Percentiles rank a stretch among this genome's conserved stretches.
phyloP scores from a whole-genome alignment of 768 basidiomycete species.

The Panus rudis region DNA sequence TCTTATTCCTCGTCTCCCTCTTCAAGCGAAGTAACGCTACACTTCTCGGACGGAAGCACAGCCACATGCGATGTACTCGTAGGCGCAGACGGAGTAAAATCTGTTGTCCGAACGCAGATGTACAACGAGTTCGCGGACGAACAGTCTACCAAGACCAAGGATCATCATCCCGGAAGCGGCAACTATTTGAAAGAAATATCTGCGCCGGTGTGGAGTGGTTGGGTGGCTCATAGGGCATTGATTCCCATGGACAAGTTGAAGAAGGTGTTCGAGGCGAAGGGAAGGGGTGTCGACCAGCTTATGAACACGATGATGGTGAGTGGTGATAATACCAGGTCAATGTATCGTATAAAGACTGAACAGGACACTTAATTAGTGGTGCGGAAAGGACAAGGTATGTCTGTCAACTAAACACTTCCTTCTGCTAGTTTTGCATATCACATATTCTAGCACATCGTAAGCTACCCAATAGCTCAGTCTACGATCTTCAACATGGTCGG shows the following conservation, averaged over 20 bases:
- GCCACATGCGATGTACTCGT: slow-evolving; percentile 20
- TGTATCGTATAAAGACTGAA: too few species aligned
- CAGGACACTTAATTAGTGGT: not conserved
- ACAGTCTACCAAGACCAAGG: slow-evolving; percentile 1
- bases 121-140: slow-evolving; percentile 7
- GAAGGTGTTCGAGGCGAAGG: slow-evolving; percentile 11
- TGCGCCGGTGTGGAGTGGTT: slow-evolving; percentile 38
- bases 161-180: slow-evolving; percentile 5
- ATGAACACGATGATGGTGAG: too few species aligned
- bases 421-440: slow-evolving; percentile 3
- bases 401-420: not conserved
- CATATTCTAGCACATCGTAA: slow-evolving; percentile 28
- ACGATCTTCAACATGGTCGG: slow-evolving; percentile 18
- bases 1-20: slow-evolving; percentile 14
- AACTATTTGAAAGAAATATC: slow-evolving; percentile 13
- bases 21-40: slow-evolving; percentile 9
- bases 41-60: slow-evolving; percentile 18
- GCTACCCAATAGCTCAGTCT: slow-evolving; percentile 19
- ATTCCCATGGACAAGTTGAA: slow-evolving; percentile 27
- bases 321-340: too few species aligned
- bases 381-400: slow-evolving; percentile 15
- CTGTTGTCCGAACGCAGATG: slow-evolving; percentile 17
- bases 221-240: slow-evolving; percentile 31
- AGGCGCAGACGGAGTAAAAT: slow-evolving; percentile 23
- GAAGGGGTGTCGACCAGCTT: slow-evolving; percentile 8